Evolutionary conservation across 2,329 filamentous ascomycete genomes (phyloP).

Genomic region (Drechmeria coniospora): DNA sequence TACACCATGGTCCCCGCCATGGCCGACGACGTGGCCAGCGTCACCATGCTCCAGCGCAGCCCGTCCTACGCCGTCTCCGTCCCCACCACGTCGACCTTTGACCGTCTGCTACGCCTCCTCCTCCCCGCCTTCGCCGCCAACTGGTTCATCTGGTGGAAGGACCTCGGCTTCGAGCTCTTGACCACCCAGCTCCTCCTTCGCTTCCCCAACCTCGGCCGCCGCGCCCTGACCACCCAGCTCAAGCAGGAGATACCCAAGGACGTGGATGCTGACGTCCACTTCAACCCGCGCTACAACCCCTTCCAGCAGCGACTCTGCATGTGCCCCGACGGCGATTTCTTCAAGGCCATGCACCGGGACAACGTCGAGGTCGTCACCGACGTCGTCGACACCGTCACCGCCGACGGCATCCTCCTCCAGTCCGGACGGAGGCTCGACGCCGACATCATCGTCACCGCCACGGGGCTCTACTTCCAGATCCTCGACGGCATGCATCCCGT

Average conservation of each 20-base stretch:
- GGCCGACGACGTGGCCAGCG: slow-evolving; percentile 44
- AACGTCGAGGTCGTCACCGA: slow-evolving; percentile 35
- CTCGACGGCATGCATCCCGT: slow-evolving; percentile 34
- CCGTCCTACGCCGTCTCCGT: slow-evolving; percentile 54
- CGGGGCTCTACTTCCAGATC: slow-evolving; percentile 45
- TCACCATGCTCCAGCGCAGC: slow-evolving; percentile 71
- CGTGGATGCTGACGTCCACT: slow-evolving; percentile 43
- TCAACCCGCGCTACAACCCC: slow-evolving; percentile 48
- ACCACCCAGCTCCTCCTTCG: slow-evolving; percentile 17
- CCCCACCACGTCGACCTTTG: slow-evolving; percentile 22
- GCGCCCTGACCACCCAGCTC: slow-evolving; percentile 25
- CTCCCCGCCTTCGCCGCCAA: slow-evolving; percentile 32
- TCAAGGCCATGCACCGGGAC: slow-evolving; percentile 26
- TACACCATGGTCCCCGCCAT: slow-evolving; percentile 61
- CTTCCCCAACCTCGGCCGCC: slow-evolving; percentile 11
- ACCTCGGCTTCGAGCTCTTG: slow-evolving; percentile 28
- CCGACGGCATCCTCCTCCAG: slow-evolving; percentile 29
- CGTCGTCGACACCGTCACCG: slow-evolving; percentile 33
- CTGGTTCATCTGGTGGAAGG: slow-evolving; percentile 32
- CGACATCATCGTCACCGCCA: slow-evolving; percentile 56
- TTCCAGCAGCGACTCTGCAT: slow-evolving; percentile 67
- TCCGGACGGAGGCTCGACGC: slow-evolving; percentile 36
- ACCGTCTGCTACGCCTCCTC: slow-evolving; percentile 21
- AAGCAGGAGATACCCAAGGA: slow-evolving; percentile 34
- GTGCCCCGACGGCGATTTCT: slow-evolving; percentile 42